Evolutionary conservation across 176 grass and related monocot genomes (phyloP).

Genomic region (Aegilops umbellulata): DNA sequence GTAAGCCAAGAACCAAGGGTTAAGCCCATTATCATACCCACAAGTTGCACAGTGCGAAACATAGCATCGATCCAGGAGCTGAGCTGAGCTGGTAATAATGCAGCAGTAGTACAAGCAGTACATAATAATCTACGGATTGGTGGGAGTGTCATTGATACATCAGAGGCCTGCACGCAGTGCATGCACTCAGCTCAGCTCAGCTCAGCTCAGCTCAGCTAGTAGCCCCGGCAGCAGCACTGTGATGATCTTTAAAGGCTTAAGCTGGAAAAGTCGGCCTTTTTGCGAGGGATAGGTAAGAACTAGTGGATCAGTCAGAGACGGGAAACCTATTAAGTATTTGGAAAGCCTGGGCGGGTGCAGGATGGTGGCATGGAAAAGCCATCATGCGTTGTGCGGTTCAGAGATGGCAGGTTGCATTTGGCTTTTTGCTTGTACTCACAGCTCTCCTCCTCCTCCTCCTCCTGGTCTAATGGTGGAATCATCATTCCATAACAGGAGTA

Average conservation of each 20-base stretch:
- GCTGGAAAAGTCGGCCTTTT: constrained; percentile 10
- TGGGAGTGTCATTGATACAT: constrained; percentile 28
- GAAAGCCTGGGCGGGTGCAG: constrained; percentile 33
- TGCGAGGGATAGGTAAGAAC: constrained; percentile 23
- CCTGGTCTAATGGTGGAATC: not conserved
- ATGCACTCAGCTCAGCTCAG: not conserved
- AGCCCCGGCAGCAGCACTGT: not conserved
- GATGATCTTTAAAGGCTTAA: constrained; percentile 30
- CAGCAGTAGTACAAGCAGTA: not conserved
- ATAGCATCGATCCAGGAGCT: not conserved
- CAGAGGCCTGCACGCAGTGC: constrained; percentile 4
- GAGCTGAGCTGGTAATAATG: constrained; percentile 3
- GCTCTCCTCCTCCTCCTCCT: not conserved
- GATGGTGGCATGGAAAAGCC: constrained; percentile 3
- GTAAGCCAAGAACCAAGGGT: not conserved
- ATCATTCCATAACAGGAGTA: constrained; percentile 21
- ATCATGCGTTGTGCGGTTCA: constrained; percentile 12
- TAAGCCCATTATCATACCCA: not conserved
- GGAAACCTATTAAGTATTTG: constrained; percentile 32
- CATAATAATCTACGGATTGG: constrained; percentile 1
- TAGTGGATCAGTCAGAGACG: constrained; percentile 24
- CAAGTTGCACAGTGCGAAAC: not conserved
- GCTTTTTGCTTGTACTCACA: not conserved
- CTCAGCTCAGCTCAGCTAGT: not conserved
- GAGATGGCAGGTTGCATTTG: not conserved